Conservation (phyloP, 495 filamentous ascomycete genomes). For the Xylaria scruposa region DNA sequence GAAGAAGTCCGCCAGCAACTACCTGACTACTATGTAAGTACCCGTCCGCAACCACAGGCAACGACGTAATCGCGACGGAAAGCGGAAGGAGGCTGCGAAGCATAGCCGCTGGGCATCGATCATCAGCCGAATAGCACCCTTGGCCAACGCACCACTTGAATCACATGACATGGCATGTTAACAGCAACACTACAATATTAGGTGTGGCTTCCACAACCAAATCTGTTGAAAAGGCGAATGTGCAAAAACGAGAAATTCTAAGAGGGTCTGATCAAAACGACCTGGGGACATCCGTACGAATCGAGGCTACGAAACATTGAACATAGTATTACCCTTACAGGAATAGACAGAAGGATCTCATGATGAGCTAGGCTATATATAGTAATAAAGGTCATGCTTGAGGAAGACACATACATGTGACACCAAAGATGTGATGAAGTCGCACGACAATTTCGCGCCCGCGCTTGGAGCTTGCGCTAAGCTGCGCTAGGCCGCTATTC, state of each 20-base stretch:
- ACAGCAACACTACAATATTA: neutral
- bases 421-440: neutral
- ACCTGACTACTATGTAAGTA: neutral
- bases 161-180: slow-evolving; percentile 12
- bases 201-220: neutral
- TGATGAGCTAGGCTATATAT: neutral
- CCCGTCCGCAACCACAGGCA: neutral
- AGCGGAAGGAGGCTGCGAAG: slow-evolving; percentile 23
- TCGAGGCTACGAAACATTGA: neutral
- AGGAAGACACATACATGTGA: neutral
- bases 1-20: neutral
- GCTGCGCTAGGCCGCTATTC: slow-evolving; percentile 3
- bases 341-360: neutral
- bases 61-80: slow-evolving; percentile 5
- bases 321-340: neutral
- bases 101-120: slow-evolving; percentile 11
- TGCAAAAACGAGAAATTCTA: neutral
- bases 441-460: slow-evolving; percentile 11
- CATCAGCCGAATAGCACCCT: neutral
- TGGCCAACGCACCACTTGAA: neutral
- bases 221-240: neutral
- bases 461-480: slow-evolving; percentile 22
- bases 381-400: neutral
- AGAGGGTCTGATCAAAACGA: neutral
- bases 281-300: neutral